These are phyloP conservation scores for Chaetomium sp. DNA, from an alignment of 2,329 filamentous ascomycete genomes.

Conservation along the genomic window DNA sequence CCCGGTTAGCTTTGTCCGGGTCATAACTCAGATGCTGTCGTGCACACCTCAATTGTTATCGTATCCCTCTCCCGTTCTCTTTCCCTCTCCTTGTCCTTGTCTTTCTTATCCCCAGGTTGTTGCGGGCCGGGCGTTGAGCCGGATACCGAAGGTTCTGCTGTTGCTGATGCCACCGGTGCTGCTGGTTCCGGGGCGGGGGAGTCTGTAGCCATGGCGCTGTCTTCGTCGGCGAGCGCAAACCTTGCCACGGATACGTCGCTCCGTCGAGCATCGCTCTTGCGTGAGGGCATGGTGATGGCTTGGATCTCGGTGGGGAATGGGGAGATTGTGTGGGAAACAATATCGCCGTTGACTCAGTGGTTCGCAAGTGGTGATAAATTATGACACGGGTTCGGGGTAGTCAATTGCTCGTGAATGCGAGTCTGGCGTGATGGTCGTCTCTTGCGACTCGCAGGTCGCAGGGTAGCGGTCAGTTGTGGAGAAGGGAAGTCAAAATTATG, in stretches of 20 bases:
- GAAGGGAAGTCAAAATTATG: conserved; percentile 27
- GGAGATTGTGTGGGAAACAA: background rate
- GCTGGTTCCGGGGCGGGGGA: conserved; percentile 22
- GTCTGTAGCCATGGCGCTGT: conserved; percentile 31
- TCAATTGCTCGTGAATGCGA: background rate
- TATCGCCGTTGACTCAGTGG: background rate
- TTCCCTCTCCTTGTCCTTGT: conserved; percentile 29
- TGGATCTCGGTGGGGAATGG: background rate
- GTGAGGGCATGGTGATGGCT: conserved; percentile 53
- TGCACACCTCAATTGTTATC: conserved; percentile 56
- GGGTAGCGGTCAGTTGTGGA: conserved; percentile 6
- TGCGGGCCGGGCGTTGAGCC: conserved; percentile 31
- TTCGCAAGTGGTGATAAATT: background rate
- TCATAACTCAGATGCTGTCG: conserved; percentile 14
- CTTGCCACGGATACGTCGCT: conserved; percentile 52
- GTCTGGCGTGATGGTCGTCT: background rate
- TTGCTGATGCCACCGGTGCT: conserved; percentile 19
- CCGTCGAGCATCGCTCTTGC: conserved; percentile 53
- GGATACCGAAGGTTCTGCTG: conserved; percentile 33
- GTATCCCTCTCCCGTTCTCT: conserved; percentile 42
- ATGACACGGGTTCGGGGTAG: background rate
- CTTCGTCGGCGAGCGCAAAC: conserved; percentile 50
- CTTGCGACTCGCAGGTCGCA: background rate
- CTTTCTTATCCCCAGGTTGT: conserved; percentile 32
- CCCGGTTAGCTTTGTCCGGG: background rate